A percentile compares a stretch with the other conserved stretches of the same genome.
phyloP scores from a whole-genome alignment of 2,329 filamentous ascomycete genomes.

The Colletotrichum echinochloae region DNA sequence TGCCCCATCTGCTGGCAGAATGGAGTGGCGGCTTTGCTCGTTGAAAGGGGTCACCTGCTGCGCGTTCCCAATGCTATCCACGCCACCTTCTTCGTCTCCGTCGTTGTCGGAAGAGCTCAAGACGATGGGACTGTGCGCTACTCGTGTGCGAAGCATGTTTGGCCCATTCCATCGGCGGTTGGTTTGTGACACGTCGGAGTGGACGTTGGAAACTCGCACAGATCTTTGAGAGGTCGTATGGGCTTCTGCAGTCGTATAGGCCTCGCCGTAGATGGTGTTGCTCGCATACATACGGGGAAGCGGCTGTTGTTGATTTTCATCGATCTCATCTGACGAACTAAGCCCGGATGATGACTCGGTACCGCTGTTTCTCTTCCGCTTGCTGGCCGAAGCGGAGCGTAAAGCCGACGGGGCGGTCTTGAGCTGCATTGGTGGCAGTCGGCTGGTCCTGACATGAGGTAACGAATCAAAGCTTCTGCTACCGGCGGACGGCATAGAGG shows the following conservation, averaged over 20 bases:
- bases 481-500: not conserved
- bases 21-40: not conserved
- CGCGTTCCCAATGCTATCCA: not conserved
- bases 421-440: conserved; percentile 16
- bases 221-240: not conserved
- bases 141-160: not conserved
- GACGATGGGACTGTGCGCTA: conserved; percentile 3
- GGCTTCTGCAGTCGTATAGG: not conserved
- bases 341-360: not conserved
- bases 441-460: conserved; percentile 5
- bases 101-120: conserved; percentile 13
- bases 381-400: conserved; percentile 16
- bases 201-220: not conserved
- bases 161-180: not conserved
- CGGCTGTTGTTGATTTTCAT: not conserved
- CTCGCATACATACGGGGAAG: not conserved
- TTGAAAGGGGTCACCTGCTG: not conserved
- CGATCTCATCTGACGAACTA: not conserved
- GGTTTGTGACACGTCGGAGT: not conserved
- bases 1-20: not conserved
- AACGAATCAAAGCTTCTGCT: conserved; percentile 10
- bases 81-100: not conserved
- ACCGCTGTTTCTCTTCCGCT: not conserved
- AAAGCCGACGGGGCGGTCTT: conserved; percentile 12
- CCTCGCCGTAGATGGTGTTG: not conserved